Base-by-base conservation (phyloP, 169 alveolate genomes). In the Eimeria sp. region DNA sequence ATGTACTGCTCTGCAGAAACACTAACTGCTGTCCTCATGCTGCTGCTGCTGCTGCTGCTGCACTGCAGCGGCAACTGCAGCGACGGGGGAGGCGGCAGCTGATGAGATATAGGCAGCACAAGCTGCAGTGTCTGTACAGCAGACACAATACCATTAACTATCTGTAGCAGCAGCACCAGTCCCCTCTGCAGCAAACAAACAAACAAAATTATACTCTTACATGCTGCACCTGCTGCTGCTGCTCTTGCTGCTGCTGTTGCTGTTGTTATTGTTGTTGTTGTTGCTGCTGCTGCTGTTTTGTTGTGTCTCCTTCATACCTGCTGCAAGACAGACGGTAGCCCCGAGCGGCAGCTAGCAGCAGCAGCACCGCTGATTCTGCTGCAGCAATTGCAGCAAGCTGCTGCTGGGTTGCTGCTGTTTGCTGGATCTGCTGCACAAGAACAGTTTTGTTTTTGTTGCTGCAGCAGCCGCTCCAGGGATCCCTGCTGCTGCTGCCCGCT, bases 31-130 rank as follows among this genome's bases (percentile, higher is more conserved):
- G 30, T 25, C 30, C 54, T 3, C 45, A 54, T 30, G 94, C 86
- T 47, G 61, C 51, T 27, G 70, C 65, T 22, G 40, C 70, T 30
- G 94, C 94, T 47, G 84, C 94, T 40, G 84, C 94, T 47, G 86
- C 94, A 27, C 86, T 88, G 94, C 94, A 88, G 94, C 84, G 70
- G 94, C 84, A 88, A n/a, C 94, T 34, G 86, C 94, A 88, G 70
- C 51, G 86, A 45, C 0, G 92, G 92, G 10, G 92, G 92, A 22
- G 92, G 92, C 18, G 92, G 92, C 78, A 84, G 92, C 92, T 84
- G 92, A 49, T 84, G 92, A 1, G 92, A 84, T 9, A 84, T 61
- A 54, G 92, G 92, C 75, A 84, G 78, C 65, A 88, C 86, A 11
- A 88, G 94, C 70, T 88, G 94, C 94, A 88, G 94, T 54, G 86